These are phyloP conservation scores for Amanita pseudoporphyria DNA, from an alignment of 768 basidiomycete species.

Conservation along the genomic window DNA sequence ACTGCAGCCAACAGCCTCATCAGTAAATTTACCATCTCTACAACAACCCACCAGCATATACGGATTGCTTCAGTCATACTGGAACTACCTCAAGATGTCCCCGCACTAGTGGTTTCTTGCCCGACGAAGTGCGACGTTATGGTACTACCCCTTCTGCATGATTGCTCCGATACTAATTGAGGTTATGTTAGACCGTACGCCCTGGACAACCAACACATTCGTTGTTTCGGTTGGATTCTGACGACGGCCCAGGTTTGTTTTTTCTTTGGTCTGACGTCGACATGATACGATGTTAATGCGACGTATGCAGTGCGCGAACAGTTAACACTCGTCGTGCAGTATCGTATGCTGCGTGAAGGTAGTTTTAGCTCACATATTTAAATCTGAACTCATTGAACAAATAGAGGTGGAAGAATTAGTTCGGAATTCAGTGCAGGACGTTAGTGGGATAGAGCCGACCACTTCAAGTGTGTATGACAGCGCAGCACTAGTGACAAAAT, in stretches of 20 bases:
- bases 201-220: slow-evolving; percentile 70
- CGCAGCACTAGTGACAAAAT: slow-evolving; percentile 30
- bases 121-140: slow-evolving; percentile 35
- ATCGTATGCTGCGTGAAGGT: slow-evolving; percentile 83
- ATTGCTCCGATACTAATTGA: not conserved
- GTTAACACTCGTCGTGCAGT: slow-evolving; percentile 55
- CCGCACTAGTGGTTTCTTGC: slow-evolving; percentile 32
- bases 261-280: not conserved
- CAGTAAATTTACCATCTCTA: slow-evolving; percentile 85
- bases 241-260: slow-evolving; percentile 46
- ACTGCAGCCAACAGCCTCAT: slow-evolving; percentile 48
- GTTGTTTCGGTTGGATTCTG: slow-evolving; percentile 69
- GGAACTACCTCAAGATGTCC: slow-evolving; percentile 30
- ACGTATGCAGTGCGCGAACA: slow-evolving; percentile 45
- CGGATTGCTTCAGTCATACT: slow-evolving; percentile 58
- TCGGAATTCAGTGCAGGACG: slow-evolving; percentile 34
- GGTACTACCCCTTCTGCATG: slow-evolving; percentile 20
- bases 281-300: slow-evolving; percentile 8
- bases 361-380: slow-evolving; percentile 1
- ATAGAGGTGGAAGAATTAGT: slow-evolving; percentile 64
- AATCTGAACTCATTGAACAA: slow-evolving; percentile 4
- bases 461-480: slow-evolving; percentile 27
- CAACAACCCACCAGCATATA: slow-evolving; percentile 70
- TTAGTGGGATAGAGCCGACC: slow-evolving; percentile 26
- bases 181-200: slow-evolving; percentile 51